Base-by-base conservation (phyloP, 2,329 filamentous ascomycete species). In the Volutella citrinella region DNA sequence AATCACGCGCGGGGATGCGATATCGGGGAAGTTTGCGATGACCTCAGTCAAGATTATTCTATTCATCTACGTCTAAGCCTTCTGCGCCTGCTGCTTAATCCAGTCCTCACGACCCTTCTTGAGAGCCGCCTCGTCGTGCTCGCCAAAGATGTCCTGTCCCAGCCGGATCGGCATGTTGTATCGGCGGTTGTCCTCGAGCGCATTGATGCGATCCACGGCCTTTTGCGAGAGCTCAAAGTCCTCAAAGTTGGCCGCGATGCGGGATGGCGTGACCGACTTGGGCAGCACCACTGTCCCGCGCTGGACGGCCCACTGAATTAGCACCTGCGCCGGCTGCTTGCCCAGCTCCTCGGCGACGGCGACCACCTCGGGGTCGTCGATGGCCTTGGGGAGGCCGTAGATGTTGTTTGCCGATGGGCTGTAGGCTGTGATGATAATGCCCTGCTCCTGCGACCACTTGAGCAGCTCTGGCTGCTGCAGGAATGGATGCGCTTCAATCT, bases 401-500 rank as follows among this genome's bases (percentile, higher is more conserved):
- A 57, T 52, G 57, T 75, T 78, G 59, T 76, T 77, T 11, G 71
- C 80, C 15, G 83, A 72, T 6, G 80, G 80, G 28, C 76, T 82
- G 61, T 84, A 84, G 5, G 79, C 79, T 48, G 78, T 74, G 33
- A 84, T 58, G 38, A 77, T 64, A 42, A 84, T 82, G 39, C 65
- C 66, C 56, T 82, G 29, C 16, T 38, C 5, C 22, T 36, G 27
- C 5, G 26, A 42, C 32, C 32, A 79, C 11, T 70, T 63, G 7
- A 81, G 57, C 23, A 86, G 60, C 16, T 72, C 65, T 5, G 63
- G 62, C 52, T 78, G 81, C 54, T 83, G 81, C 11, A 85, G 66
- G 49, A 82, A 82, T 4, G 80, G 79, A 56, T 84, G 80, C 34
- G 78, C 77, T 56, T 85, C 80, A 44, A 84, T 78, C 62, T 84